Evolutionary conservation across 208 protist species (phyloP).

Genomic region (Strigomonas galati): DNA sequence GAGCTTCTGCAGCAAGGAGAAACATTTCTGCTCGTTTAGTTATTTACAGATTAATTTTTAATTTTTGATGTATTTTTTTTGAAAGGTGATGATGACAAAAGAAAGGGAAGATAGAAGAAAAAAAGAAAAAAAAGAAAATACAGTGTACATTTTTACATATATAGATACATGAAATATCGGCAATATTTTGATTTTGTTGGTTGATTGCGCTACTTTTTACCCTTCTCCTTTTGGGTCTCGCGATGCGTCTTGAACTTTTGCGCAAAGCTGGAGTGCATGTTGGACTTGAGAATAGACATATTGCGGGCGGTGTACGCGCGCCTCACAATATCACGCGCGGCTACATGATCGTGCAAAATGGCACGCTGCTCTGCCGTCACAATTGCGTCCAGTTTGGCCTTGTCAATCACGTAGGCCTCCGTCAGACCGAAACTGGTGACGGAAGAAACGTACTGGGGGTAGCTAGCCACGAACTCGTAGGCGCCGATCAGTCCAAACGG

Average conservation of each 20-base stretch:
- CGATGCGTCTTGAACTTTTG: conserved; percentile 43
- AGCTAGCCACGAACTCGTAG: conserved; percentile 65
- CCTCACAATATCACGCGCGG: conserved; percentile 48
- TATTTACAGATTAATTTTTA: too few species aligned
- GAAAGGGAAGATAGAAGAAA: not conserved
- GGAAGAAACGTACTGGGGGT: conserved; percentile 65
- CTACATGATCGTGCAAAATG: conserved; percentile 39
- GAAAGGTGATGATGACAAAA: not conserved
- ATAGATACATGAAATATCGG: not conserved
- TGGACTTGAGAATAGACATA: conserved; percentile 30
- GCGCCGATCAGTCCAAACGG: conserved; percentile 48
- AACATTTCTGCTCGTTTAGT: too few species aligned
- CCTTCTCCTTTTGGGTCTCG: conserved; percentile 19
- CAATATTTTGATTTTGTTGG: not conserved
- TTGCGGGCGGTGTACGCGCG: conserved; percentile 47
- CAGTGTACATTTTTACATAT: not conserved
- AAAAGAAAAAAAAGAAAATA: not conserved
- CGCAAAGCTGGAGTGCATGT: conserved; percentile 46
- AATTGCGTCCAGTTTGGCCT: conserved; percentile 37
- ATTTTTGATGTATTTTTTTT: not conserved
- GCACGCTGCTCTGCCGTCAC: conserved; percentile 43
- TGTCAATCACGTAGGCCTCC: conserved; percentile 68
- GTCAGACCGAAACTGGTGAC: conserved; percentile 73
- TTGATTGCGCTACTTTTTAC: conserved; percentile 1
- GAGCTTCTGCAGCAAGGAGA: not conserved